These are phyloP conservation scores for Serendipita indica DNA, from an alignment of 768 basidiomycete species.

Conservation along the genomic window DNA sequence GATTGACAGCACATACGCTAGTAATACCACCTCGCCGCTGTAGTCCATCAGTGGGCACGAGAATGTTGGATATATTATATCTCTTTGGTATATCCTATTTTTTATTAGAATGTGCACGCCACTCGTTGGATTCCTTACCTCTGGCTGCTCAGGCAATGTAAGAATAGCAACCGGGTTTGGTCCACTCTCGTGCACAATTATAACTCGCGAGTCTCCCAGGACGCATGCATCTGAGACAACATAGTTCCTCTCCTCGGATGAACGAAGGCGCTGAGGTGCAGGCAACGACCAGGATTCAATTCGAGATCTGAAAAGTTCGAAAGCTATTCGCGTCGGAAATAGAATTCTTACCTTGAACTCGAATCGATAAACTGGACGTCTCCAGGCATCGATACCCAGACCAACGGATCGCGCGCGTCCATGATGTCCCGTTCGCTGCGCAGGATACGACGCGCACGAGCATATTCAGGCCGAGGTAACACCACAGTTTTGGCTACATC, in stretches of 20 bases:
- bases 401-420: neutral
- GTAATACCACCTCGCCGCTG: neutral
- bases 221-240: neutral
- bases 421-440: too few species aligned
- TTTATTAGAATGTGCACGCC: neutral
- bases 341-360: neutral
- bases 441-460: neutral
- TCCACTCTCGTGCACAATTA: neutral
- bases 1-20: neutral
- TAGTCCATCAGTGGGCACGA: neutral
- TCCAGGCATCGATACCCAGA: slow-evolving; percentile 2
- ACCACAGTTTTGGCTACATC: neutral
- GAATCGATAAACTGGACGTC: neutral
- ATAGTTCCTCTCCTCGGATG: neutral
- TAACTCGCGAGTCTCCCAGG: neutral
- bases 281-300: neutral
- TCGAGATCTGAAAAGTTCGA: neutral
- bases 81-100: neutral
- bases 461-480: neutral
- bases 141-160: neutral
- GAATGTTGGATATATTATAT: neutral
- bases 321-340: neutral
- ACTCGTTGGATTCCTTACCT: neutral
- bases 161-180: neutral
- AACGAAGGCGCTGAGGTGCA: neutral